These are phyloP conservation scores for Candolleomyces eurysporus DNA, from an alignment of 768 basidiomycete genomes.

Conservation along the genomic window DNA sequence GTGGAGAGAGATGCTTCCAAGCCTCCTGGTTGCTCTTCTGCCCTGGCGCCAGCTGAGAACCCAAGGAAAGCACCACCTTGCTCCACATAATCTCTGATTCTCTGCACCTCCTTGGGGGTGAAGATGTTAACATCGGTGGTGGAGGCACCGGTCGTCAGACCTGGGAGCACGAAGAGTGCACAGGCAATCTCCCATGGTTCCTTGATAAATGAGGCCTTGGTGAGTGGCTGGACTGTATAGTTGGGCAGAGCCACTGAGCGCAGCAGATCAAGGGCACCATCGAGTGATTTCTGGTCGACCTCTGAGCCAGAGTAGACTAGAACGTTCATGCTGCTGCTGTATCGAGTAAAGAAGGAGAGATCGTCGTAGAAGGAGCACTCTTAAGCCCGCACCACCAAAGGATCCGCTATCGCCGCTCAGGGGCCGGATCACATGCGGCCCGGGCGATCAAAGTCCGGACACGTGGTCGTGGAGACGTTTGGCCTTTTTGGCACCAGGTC, in stretches of 20 bases:
- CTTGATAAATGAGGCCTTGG: constrained; percentile 9
- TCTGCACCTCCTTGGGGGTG: constrained; percentile 5
- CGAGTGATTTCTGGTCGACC: constrained; percentile 13
- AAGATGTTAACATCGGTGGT: constrained; percentile 5
- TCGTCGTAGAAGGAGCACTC: not conserved
- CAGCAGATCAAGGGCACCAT: constrained; percentile 11
- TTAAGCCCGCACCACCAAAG: not conserved
- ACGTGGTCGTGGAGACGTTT: not conserved
- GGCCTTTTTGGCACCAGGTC: not conserved
- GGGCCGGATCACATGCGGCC: not conserved
- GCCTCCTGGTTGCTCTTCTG: constrained; percentile 2
- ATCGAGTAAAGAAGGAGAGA: not conserved
- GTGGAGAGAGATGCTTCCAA: not conserved
- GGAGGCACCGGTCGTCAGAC: not conserved
- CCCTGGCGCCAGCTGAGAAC: constrained; percentile 9
- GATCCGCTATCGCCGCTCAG: not conserved
- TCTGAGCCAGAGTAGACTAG: constrained; percentile 17
- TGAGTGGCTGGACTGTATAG: constrained; percentile 14
- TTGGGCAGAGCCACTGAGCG: constrained; percentile 8
- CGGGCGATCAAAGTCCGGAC: not conserved
- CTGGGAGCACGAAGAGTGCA: constrained; percentile 15
- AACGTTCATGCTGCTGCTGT: constrained; percentile 12
- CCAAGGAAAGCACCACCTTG: constrained; percentile 14
- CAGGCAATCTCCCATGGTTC: constrained; percentile 16
- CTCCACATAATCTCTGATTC: constrained; percentile 13